Evolutionary conservation across 2,329 filamentous ascomycete genomes (phyloP).

Genomic region (Lizonia empirigonia): DNA sequence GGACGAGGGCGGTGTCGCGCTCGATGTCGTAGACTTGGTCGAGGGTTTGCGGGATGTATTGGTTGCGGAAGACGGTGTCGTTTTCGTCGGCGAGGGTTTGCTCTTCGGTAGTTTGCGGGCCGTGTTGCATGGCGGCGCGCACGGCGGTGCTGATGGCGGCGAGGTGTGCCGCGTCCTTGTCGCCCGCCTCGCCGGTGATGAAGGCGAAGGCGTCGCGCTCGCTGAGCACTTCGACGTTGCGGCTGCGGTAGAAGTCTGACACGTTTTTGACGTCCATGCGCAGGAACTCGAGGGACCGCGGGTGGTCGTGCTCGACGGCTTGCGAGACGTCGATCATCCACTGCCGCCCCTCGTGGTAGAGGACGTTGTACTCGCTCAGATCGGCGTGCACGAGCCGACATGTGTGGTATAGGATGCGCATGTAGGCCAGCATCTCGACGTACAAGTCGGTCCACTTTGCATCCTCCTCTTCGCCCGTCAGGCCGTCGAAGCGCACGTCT

Average conservation of each 20-base stretch:
- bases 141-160: too few species aligned
- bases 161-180: conserved; percentile 59
- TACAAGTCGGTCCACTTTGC: conserved; percentile 80
- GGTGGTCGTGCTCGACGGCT: conserved; percentile 96
- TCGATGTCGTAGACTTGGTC: conserved; percentile 97
- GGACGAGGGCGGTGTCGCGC: conserved; percentile 80
- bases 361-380: conserved; percentile 96
- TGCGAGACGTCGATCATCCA: conserved; percentile 98
- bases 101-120: conserved; percentile 71
- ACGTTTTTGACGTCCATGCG: conserved; percentile 99
- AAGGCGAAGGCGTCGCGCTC: conserved; percentile 86
- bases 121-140: too few species aligned
- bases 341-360: conserved; percentile 81
- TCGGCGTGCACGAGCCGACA: conserved; percentile 94
- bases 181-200: conserved; percentile 68
- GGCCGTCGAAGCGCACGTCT: conserved; percentile 75
- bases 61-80: conserved; percentile 90
- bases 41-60: conserved; percentile 94
- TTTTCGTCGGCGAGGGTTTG: conserved; percentile 68
- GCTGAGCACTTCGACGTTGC: conserved; percentile 79
- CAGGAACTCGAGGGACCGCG: conserved; percentile 87
- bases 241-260: conserved; percentile 85
- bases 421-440: conserved; percentile 80
- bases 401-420: conserved; percentile 91
- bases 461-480: conserved; percentile 62